Conservation (phyloP, 148 eudicot species). For the Arctostaphylos glauca region DNA sequence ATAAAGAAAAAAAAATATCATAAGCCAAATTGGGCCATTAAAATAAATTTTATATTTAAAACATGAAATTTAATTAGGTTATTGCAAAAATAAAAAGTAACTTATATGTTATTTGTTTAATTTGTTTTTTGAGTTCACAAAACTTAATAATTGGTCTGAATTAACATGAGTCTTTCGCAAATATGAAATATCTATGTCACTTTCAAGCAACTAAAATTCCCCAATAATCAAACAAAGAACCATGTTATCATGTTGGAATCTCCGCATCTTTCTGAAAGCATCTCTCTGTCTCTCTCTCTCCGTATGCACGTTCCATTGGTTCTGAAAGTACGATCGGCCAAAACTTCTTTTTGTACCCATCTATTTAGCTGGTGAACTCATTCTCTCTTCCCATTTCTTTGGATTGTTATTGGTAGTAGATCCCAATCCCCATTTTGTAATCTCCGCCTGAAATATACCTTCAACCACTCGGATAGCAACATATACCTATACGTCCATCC, state of each 20-base stretch:
- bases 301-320: too few species aligned
- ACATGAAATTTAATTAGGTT: too few species aligned
- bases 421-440: neutral
- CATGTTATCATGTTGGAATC: conserved; percentile 7
- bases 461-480: neutral
- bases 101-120: too few species aligned
- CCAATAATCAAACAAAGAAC: neutral
- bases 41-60: too few species aligned
- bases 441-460: neutral
- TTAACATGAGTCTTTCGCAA: too few species aligned
- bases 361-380: neutral
- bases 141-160: too few species aligned
- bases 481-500: neutral
- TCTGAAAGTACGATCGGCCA: neutral
- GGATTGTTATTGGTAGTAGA: neutral
- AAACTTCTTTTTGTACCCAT: neutral
- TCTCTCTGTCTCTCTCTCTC: neutral
- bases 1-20: too few species aligned
- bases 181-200: neutral
- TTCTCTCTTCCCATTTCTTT: neutral
- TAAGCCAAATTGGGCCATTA: too few species aligned
- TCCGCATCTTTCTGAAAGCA: conserved; percentile 20
- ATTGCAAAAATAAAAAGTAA: too few species aligned
- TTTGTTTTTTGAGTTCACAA: too few species aligned
- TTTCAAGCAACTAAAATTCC: neutral